These are phyloP conservation scores for Setaria viridis DNA, from an alignment of 202 grass and related monocot genomes.

Conservation along the genomic window DNA sequence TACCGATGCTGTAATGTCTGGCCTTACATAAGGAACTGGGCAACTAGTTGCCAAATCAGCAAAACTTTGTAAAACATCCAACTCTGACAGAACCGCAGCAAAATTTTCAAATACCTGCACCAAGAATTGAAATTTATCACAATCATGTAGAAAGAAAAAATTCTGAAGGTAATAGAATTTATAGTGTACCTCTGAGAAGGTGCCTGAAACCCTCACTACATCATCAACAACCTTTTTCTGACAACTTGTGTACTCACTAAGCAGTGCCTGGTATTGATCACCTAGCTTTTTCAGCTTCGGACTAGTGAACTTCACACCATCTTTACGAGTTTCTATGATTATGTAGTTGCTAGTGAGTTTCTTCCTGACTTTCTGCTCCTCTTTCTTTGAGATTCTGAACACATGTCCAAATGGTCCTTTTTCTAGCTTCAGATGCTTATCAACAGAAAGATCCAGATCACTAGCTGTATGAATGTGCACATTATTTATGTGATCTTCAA, in stretches of 20 bases:
- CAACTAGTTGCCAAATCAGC: conserved; percentile 85
- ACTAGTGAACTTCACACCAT: conserved; percentile 94
- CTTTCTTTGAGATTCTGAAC: conserved; percentile 99
- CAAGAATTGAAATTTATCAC: conserved; percentile 44
- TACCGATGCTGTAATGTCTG: conserved; percentile 87
- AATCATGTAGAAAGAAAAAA: conserved; percentile 18
- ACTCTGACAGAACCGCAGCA: conserved; percentile 74
- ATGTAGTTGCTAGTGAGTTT: conserved; percentile 79
- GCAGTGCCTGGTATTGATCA: conserved; percentile 81
- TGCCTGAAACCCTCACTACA: conserved; percentile 73
- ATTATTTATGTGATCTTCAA: conserved; percentile 80
- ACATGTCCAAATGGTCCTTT: conserved; percentile 91
- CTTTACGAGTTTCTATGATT: conserved; percentile 97
- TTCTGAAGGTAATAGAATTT: conserved; percentile 17
- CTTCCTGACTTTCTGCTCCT: conserved; percentile 96
- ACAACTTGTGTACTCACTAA: conserved; percentile 72
- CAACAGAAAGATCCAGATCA: conserved; percentile 89
- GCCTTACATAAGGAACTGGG: conserved; percentile 90
- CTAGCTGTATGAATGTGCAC: conserved; percentile 70
- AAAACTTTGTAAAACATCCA: conserved; percentile 98
- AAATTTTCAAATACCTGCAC: conserved; percentile 86
- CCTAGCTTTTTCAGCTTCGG: conserved; percentile 92
- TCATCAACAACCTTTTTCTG: conserved; percentile 78
- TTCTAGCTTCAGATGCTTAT: conserved; percentile 90
- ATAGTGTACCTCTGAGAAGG: conserved; percentile 82